Evolutionary conservation across 83 land plant species (phyloP), one percentile per base, ranked within the genome.

Genomic region (Thuja plicata): DNA sequence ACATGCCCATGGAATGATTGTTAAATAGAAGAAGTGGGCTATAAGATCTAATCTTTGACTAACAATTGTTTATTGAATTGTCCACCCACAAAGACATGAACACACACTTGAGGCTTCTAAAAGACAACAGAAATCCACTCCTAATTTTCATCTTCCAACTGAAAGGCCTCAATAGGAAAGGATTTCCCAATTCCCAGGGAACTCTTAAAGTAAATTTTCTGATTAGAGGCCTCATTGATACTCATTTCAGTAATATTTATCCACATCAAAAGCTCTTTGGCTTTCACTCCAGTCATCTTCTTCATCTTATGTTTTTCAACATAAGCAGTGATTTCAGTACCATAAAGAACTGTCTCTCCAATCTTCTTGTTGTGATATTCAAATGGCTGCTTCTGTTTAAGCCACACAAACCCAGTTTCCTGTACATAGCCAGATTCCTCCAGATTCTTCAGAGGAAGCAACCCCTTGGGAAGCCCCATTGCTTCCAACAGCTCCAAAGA

Each of bases 211-310:
- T 91, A 88, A 87, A 96, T 88, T 86, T 90, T 94, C 45, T 45
- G 54, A 10, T 79, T 15, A 13, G 85, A 55, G 12, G 88, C 82
- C 11, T 90, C 91, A 16, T 91, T 90, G 86, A 92, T 82, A 73
- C 32, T 80, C 83, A 96, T 94, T 45, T 95, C 98, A 17, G 88
- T 88, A 76, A 96, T 79, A 16, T 89, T 43, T 13, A 96, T 89
- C 97, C 97, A 96, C 35, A 96, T 52, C 21, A 95, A 54, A 11
- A 95, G 71, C 91, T 96, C 98, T 94, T 92, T 95, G 87, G 89
- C 88, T 93, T 92, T 95, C 70, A 96, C 95, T 24, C 98, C 98
- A 16, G 92, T 94, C 41, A 96, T 88, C 88, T 90, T 89, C 87
- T 89, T 89, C 90, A 96, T 88, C 87, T 88, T 79, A 2, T 92